Evolutionary conservation across 768 basidiomycete genomes (phyloP).

Genomic region (Tulasnella calospora): DNA sequence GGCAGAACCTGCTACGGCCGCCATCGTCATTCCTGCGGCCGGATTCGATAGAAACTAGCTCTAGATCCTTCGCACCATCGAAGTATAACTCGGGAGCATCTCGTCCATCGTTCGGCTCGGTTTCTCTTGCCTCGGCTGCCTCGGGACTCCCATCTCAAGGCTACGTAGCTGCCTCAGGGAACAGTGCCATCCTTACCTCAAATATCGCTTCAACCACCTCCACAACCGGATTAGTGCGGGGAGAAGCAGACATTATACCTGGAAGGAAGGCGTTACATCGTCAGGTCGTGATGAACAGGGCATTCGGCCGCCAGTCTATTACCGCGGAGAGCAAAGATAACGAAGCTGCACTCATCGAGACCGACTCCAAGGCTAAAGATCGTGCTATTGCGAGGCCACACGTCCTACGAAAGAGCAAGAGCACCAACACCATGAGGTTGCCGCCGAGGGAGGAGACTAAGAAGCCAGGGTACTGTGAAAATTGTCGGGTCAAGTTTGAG

Average conservation of each 20-base stretch:
- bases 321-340: constrained; percentile 30
- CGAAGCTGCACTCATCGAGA: background rate
- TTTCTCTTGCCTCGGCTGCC: background rate
- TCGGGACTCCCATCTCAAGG: constrained; percentile 21
- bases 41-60: background rate
- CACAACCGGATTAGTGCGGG: constrained; percentile 1
- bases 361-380: background rate
- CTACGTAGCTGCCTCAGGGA: constrained; percentile 92
- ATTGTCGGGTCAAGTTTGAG: constrained; percentile 84
- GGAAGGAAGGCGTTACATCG: constrained; percentile 23
- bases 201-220: constrained; percentile 65
- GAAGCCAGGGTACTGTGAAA: constrained; percentile 97
- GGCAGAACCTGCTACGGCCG: background rate
- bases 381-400: constrained; percentile 26
- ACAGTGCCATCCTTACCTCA: constrained; percentile 89
- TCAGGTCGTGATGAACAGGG: constrained; percentile 67
- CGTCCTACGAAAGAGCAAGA: constrained; percentile 53
- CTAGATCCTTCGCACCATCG: background rate
- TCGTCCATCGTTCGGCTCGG: constrained; percentile 11
- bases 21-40: background rate
- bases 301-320: constrained; percentile 36
- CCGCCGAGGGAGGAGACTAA: constrained; percentile 77
- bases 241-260: constrained; percentile 49
- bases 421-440: constrained; percentile 74
- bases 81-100: constrained; percentile 13